Evolutionary conservation across 345 rosid genomes (phyloP).

Genomic region (Limnanthes douglasii): DNA sequence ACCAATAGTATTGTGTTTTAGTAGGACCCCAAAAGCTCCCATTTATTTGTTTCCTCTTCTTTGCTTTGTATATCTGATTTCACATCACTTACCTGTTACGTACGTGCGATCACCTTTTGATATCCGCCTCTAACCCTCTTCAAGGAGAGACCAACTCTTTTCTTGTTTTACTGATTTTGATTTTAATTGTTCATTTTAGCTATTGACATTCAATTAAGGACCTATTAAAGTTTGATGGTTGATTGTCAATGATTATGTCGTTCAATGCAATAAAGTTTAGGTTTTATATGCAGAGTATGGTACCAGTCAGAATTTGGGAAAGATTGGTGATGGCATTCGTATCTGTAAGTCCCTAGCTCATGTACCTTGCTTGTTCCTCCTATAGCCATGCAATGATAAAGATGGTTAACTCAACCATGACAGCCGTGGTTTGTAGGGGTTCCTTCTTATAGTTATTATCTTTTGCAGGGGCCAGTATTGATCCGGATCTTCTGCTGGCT

Average conservation of each 20-base stretch:
- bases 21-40: too few relatives aligned
- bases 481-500: constrained; percentile 80
- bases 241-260: neutral
- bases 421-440: neutral
- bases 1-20: too few relatives aligned
- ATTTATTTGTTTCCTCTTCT: too few relatives aligned
- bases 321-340: constrained; percentile 76
- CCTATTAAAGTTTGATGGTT: neutral
- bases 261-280: neutral
- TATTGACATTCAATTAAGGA: too few relatives aligned
- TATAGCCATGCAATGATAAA: neutral
- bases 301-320: constrained; percentile 59
- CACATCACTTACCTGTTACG: too few relatives aligned
- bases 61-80: too few relatives aligned
- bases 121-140: too few relatives aligned
- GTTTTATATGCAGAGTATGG: constrained; percentile 52
- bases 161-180: too few relatives aligned
- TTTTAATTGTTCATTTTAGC: too few relatives aligned
- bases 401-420: neutral
- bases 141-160: too few relatives aligned
- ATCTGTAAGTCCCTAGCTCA: constrained; percentile 41
- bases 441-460: neutral
- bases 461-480: constrained; percentile 62
- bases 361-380: neutral
- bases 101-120: too few relatives aligned